Evolutionary conservation across 805 yeast species (phyloP), one percentile per base, ranked within the genome.

Genomic region (Candida arabinofermentans): DNA sequence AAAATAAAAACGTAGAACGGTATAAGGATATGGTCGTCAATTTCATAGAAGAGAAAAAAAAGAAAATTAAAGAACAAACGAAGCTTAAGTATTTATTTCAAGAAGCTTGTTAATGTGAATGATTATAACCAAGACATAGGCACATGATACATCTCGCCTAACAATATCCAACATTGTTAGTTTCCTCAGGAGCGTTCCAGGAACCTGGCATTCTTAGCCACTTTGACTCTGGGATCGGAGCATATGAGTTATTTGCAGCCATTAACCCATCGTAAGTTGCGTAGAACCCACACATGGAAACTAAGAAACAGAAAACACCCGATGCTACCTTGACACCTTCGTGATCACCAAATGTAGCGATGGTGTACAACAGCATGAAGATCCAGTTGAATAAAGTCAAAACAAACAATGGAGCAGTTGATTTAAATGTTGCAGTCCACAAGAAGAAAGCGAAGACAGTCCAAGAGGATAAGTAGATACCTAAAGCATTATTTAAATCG

Each of bases 381-480:
- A 69, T 57, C 56, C 67, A 66, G 42, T 70, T 64, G 43, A 60
- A 61, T 50, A 67, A 55, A 35, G 72, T 68, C 34, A 70, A 59
- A 5, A 47, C 53, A 44, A 64, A 56, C 43, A 71, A 58, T 33
- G 67, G 62, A 13, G 67, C 41, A 2, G 77, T 71, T 6, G 76
- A 64, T 51, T 71, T 75, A 44, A 69, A 59, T 2, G 77, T 71
- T 27, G 64, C 60, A 27, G 64, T 36, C 63, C 74, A 61, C 55
- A 71, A 59, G 45, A 72, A 47, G 42, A 69, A 66, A 26, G 72
- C 65, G 54, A 71, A 74, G 5, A 75, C 66, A 8, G 71, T 66
- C 79, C 79, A 73, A 1, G 71, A 71, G 4, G 75, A 46, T 17
- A 72, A 55, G 58, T 58, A 72, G 41, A 74, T 61, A 8, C 76